Evolutionary conservation across 495 filamentous ascomycete genomes (phyloP), one percentile per base, ranked within the genome.

Genomic region (Beverwykella pulmonaria): DNA sequence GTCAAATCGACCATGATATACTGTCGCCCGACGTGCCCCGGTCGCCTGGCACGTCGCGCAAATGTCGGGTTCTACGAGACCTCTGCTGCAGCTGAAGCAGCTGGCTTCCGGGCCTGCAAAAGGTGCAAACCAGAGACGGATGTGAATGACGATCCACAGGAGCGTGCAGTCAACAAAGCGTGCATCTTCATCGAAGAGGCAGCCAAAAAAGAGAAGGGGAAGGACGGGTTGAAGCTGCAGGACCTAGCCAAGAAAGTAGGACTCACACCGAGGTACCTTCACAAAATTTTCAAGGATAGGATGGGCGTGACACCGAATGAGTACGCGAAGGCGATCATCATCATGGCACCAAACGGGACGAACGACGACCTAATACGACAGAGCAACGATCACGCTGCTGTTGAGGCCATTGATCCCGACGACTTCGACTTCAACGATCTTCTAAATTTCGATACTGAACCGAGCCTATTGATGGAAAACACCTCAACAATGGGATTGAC

Each of bases 1-100:
- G 87, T 90, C 23, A 75, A 81, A 26, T 85, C 84, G 0, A 89
- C 87, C 7, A 82, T 80, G 27, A 86, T 88, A 47, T 89, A 84
- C 74, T 90, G 87, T 68, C 83, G 86, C 1, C 83, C 87, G 5
- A 83, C 80, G 8, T 89, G 87, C 56, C 75, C 83, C 1, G 81
- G 84, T 4, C 83, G 87, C 3, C 81, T 87, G 20, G 86, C 87
- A 9, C 80, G 86, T 17, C 82, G 86, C 20, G 81, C 83, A 34
- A 88, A 89, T 63, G 79, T 89, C 53, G 70, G 74, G 15, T 89
- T 88, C 75, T 85, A 83, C 73, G 75, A 82, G 44, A 82, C 79
- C 7, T 75, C 83, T n/a, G 71, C 77, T 0, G 79, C 83, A 58
- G 87, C 87, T 19, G 78, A 82, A 70, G 68, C 72, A 2, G 84